A percentile compares a stretch with the other conserved stretches of the same genome.
Evolutionary conservation across 140 eudicot species (phyloP).

Genomic region (Bidens hawaiensis): DNA sequence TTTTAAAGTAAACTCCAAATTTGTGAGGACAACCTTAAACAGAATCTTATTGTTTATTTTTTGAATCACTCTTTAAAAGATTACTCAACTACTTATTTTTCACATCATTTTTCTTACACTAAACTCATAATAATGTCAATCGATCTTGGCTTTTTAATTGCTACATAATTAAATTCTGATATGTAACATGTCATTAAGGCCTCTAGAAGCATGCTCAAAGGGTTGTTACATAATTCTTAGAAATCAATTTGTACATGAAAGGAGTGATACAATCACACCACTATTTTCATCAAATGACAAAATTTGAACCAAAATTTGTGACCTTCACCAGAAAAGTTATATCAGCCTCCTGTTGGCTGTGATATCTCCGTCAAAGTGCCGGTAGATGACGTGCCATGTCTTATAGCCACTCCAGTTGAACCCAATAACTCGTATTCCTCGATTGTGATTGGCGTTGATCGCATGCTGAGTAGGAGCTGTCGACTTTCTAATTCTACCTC

Average conservation of each 20-base stretch:
- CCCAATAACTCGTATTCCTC: constrained; percentile 12
- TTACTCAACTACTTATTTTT: neutral
- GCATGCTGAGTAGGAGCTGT: constrained; percentile 1
- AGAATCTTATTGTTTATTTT: neutral
- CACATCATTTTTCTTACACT: too few species aligned
- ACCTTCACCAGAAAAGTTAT: neutral
- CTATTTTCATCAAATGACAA: neutral
- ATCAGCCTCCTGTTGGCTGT: constrained; percentile 4
- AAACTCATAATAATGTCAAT: too few species aligned
- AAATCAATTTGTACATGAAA: constrained; percentile 6
- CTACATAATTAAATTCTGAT: neutral
- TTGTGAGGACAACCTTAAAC: neutral
- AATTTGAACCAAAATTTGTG: neutral
- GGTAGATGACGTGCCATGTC: constrained; percentile 5
- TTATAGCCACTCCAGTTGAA: constrained; percentile 15
- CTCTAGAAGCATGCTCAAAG: neutral
- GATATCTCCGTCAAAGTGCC: constrained; percentile 13
- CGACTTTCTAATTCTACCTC: neutral
- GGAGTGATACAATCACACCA: neutral
- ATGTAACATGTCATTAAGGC: constrained; percentile 1
- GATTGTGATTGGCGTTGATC: constrained; percentile 11
- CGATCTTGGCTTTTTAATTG: neutral
- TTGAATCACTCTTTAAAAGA: neutral
- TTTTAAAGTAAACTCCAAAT: neutral
- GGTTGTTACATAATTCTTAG: neutral